These are phyloP conservation scores for Prinsepia uniflora DNA, from an alignment of 306 rosid genomes.

Conservation along the genomic window DNA sequence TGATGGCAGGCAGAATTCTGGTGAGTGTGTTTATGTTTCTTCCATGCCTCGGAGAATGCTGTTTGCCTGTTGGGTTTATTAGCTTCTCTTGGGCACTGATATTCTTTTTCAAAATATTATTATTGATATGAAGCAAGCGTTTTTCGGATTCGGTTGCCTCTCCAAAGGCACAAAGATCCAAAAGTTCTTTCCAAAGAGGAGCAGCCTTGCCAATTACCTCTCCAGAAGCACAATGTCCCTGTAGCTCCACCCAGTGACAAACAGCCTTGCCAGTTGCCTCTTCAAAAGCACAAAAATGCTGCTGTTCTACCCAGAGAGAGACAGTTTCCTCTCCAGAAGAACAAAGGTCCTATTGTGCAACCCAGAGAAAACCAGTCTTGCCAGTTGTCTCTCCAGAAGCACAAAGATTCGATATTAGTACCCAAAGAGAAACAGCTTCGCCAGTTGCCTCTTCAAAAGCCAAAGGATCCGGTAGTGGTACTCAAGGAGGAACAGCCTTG, in stretches of 20 bases:
- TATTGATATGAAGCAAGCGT: conserved; percentile 26
- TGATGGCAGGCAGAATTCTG: conserved; percentile 18
- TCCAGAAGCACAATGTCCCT: background rate
- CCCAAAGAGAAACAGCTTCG: background rate
- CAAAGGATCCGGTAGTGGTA: background rate
- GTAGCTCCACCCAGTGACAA: background rate
- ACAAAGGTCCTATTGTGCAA: conserved; percentile 2
- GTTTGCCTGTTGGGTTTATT: conserved; percentile 32
- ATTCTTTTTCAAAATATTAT: conserved; percentile 27
- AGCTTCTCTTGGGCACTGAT: conserved; percentile 32
- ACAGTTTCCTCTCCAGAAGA: background rate
- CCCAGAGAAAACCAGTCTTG: background rate
- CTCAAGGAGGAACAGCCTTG: background rate
- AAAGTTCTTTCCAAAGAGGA: conserved; percentile 11
- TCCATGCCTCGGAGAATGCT: conserved; percentile 24
- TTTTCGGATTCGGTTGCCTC: conserved; percentile 30
- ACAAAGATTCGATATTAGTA: background rate
- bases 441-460: background rate
- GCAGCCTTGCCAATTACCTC: conserved; percentile 8
- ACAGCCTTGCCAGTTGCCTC: conserved; percentile 3
- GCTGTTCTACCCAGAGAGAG: background rate
- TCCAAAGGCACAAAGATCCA: conserved; percentile 25
- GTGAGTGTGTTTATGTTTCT: conserved; percentile 30
- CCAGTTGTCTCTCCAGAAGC: conserved; percentile 9
- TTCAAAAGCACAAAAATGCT: background rate